phyloP scores from a whole-genome alignment of 352 stramenopile species.

The Globisporangium parvum region DNA sequence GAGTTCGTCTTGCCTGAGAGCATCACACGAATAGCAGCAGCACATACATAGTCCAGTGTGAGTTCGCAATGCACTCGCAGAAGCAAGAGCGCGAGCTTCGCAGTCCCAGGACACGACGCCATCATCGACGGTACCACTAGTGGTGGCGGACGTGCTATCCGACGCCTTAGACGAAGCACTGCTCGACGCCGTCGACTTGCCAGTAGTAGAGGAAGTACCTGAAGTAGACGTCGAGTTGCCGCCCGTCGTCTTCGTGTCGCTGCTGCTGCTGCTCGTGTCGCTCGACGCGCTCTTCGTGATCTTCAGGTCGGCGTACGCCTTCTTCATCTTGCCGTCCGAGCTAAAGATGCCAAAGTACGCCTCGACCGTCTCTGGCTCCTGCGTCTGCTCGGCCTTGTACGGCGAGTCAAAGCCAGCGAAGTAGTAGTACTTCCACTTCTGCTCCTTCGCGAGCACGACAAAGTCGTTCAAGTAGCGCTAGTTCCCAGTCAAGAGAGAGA shows the following conservation, averaged over 20 bases:
- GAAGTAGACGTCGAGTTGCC: slow-evolving; percentile 3
- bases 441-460: slow-evolving; percentile 44
- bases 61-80: too few relatives aligned
- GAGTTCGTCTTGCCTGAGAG: slow-evolving; percentile 5
- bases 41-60: background rate
- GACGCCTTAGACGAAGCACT: slow-evolving; percentile 6
- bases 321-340: slow-evolving; percentile 56
- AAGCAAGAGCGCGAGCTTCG: too few relatives aligned
- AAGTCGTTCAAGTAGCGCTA: slow-evolving; percentile 78
- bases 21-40: background rate
- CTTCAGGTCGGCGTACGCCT: slow-evolving; percentile 47
- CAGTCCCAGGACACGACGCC: slow-evolving; percentile 4
- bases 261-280: slow-evolving; percentile 17
- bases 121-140: background rate
- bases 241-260: slow-evolving; percentile 11
- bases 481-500: background rate
- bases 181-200: slow-evolving; percentile 3
- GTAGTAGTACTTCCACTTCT: slow-evolving; percentile 87
- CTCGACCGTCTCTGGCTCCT: slow-evolving; percentile 58
- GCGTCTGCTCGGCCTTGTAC: slow-evolving; percentile 57
- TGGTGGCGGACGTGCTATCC: background rate
- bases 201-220: slow-evolving; percentile 4
- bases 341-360: slow-evolving; percentile 76
- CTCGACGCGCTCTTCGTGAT: slow-evolving; percentile 30
- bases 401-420: slow-evolving; percentile 80